Percentiles rank a stretch among this genome's conserved stretches.
phyloP scores from a whole-genome alignment of 139 green algal genomes.

The Coelastrella sp. region DNA sequence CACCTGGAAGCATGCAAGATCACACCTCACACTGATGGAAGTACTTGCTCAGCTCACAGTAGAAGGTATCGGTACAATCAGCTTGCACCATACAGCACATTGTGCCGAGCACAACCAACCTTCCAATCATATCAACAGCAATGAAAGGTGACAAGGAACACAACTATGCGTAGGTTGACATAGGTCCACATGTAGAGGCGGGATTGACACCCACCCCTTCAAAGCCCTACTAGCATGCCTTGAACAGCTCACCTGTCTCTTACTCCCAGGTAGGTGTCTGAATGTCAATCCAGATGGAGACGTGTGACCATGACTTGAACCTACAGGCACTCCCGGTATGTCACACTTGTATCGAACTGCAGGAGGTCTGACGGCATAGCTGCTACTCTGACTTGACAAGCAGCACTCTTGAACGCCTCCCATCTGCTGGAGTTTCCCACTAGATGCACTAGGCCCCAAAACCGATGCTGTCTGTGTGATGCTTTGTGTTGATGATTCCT shows the following conservation, averaged over 20 bases:
- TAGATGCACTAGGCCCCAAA: neutral
- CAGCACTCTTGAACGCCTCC: neutral
- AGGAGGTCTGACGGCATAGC: neutral
- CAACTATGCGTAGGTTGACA: too few species aligned
- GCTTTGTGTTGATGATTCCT: too few species aligned
- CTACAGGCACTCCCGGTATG: neutral
- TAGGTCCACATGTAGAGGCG: too few species aligned
- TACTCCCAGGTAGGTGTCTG: slow-evolving; percentile 10
- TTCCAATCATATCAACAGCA: too few species aligned
- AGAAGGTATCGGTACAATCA: too few species aligned
- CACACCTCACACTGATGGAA: too few species aligned
- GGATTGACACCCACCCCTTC: neutral
- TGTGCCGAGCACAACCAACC: too few species aligned
- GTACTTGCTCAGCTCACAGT: too few species aligned
- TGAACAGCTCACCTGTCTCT: neutral
- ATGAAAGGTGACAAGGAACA: too few species aligned
- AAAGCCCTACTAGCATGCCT: neutral
- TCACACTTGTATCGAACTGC: neutral
- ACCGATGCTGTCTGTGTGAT: too few species aligned
- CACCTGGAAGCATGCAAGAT: neutral
- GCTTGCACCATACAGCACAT: too few species aligned
- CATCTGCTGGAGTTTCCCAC: neutral
- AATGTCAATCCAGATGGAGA: slow-evolving; percentile 13
- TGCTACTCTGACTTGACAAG: too few species aligned
- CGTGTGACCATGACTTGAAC: slow-evolving; percentile 12